phyloP scores from a whole-genome alignment of 148 eudicot genomes.

The Polygonum aviculare region DNA sequence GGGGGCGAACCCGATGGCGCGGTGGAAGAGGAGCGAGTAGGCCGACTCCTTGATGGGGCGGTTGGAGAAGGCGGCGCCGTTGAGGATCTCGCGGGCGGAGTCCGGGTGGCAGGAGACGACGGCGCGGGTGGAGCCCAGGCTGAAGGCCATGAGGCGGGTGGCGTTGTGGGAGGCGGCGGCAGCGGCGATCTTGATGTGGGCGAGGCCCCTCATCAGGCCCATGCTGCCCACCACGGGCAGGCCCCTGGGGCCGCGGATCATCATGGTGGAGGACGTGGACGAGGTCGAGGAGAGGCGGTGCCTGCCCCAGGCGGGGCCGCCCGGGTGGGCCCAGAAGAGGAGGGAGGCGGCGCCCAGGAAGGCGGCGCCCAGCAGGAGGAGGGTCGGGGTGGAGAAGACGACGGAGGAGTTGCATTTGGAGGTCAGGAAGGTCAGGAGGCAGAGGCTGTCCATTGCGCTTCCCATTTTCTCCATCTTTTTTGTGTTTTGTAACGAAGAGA shows the following conservation, averaged over 20 bases:
- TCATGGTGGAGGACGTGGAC: background rate
- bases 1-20: constrained; percentile 86
- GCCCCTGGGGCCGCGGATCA: constrained; percentile 56
- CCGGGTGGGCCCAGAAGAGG: constrained; percentile 59
- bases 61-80: constrained; percentile 53
- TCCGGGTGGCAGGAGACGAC: constrained; percentile 56
- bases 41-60: constrained; percentile 79
- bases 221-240: constrained; percentile 60
- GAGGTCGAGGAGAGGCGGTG: constrained; percentile 13
- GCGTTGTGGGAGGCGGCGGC: constrained; percentile 24
- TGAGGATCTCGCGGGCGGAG: constrained; percentile 59
- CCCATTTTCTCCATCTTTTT: constrained; percentile 10
- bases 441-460: constrained; percentile 29
- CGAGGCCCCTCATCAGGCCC: constrained; percentile 48
- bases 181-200: constrained; percentile 53
- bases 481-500: too few species aligned
- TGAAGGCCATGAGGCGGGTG: constrained; percentile 61
- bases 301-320: constrained; percentile 85
- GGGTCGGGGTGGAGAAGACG: background rate
- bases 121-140: constrained; percentile 59
- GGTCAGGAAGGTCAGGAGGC: constrained; percentile 48
- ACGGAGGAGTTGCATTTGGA: constrained; percentile 31
- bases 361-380: background rate
- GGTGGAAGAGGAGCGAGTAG: constrained; percentile 60
- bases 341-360: background rate